Base-by-base conservation (phyloP, 495 filamentous ascomycete species). In the Mycothermus thermophilus region DNA sequence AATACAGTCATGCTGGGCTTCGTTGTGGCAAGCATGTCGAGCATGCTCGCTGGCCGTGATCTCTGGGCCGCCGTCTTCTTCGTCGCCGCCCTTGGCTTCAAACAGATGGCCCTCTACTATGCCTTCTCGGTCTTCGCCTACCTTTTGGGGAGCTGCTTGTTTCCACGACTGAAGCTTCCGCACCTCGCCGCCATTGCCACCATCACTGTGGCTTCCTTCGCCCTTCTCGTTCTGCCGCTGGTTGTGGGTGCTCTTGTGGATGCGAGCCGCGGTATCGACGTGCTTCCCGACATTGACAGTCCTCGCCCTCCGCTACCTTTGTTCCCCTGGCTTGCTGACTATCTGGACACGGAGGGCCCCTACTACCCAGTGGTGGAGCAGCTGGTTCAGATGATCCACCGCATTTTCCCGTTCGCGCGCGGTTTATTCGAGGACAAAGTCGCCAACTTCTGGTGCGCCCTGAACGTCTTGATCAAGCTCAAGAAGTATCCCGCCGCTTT, bases 101-200 rank as follows among this genome's bases (percentile, higher is more conserved):
- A 97, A 63, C 90, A 97, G 54, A 97, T 97, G 90, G 90, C 88
- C 3, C 64, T 97, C 8, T 97, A 94, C 57, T 97, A 94, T 55
- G 86, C 90, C 3, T 86, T 92, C 1, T 75, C 77, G 9, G 75
- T 96, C 34, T 95, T 95, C 53, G 79, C 85, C 5, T 96, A 87
- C 47, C 77, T 97, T 1, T 63, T 95, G 5, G 88, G 90, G 6
- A 70, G 75, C 50, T 94, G 87, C 55, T 44, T 90, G 15, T 77
- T 80, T 37, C 85, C 86, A 5, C 65, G 69, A 8, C 59, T 86
- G 43, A 75, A 79, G 29, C 44, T 80, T n/a, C 30, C 64, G 1
- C 76, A 84, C 6, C 66, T 97, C 10, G 22, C 92, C 12, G 69
- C 69, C 22, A 85, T 96, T 33, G 75, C 83, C 2, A 48, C 77